Evolutionary conservation across 495 filamentous ascomycete genomes (phyloP), one percentile per base, ranked within the genome.

Genomic region (Friedmanniomyces simplex): DNA sequence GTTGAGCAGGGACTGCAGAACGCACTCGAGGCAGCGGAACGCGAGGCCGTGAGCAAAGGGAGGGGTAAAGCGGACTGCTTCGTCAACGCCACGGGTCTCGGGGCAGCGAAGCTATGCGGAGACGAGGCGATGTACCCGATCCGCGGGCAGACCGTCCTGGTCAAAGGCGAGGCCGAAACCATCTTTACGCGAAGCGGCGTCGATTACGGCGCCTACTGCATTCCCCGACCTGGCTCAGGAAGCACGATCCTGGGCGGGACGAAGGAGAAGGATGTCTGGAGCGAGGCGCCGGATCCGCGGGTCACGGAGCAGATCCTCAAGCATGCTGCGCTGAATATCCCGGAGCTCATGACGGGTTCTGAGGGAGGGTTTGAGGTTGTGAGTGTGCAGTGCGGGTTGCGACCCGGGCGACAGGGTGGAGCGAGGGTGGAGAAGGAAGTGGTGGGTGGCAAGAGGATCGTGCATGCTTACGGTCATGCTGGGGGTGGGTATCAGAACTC

Each of bases 241-340:
- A 67, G 51, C 4, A 72, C 65, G 8, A 68, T 74, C 10, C 60
- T 74, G 21, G 72, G 72, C 16, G 72, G 72, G 8, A 70, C 67
- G 30, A 71, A 69, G 53, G 61, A 69, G 60, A 61, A 20, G 5
- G 67, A 64, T 12, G 57, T 65, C 34, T 74, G 72, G 72, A 63
- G 51, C 43, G 65, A 48, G 59, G 61, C 32, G 58, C 59, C 50
- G 28, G 69, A 74, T 42, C 66, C 60, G 11, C 67, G 55, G 22
- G 63, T 64, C 25, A 74, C 58, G 42, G 42, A 46, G 57, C 57
- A 32, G 53, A 77, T 76, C 58, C 48, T 67, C 56, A 56, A 62
- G 41, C 50, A 66, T 30, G 67, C 62, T 62, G 63, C 55, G 39
- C 58, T 28, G 42, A 60, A 66, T 57, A 68, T 62, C 50, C 73